Percentiles rank a stretch among this genome's conserved stretches.
phyloP scores from a whole-genome alignment of 2,329 filamentous ascomycete genomes.

The Chaetomiaceae sp. region DNA sequence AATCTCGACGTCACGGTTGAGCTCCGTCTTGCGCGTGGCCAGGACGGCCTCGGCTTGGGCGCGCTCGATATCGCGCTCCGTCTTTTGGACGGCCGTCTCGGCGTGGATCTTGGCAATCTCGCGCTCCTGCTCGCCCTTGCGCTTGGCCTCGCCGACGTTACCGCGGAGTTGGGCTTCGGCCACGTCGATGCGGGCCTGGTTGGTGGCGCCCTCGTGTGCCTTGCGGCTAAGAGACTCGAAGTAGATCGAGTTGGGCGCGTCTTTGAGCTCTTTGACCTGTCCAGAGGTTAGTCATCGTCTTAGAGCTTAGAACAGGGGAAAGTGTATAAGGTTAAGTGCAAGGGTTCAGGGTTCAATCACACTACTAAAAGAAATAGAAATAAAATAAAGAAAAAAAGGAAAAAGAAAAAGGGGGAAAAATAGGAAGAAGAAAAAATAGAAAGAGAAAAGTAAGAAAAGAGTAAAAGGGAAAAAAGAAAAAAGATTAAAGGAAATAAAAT shows the following conservation, averaged over 20 bases:
- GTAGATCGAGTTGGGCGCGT: conserved; percentile 76
- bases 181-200: conserved; percentile 68
- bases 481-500: no score
- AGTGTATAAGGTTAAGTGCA: background rate
- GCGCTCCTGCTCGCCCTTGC: conserved; percentile 75
- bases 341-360: background rate
- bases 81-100: conserved; percentile 78
- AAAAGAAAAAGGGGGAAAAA: no score
- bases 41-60: conserved; percentile 73
- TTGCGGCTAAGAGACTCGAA: conserved; percentile 79
- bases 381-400: background rate
- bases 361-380: no score
- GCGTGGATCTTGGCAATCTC: conserved; percentile 86
- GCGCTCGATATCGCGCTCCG: conserved; percentile 77
- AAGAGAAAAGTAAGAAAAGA: no score
- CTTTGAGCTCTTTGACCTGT: conserved; percentile 81
- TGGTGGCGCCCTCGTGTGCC: conserved; percentile 78
- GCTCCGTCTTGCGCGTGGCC: conserved; percentile 65
- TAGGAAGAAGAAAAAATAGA: no score
- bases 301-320: background rate
- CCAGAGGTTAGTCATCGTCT: conserved; percentile 49
- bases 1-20: conserved; percentile 70
- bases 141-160: conserved; percentile 72
- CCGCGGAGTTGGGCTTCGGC: conserved; percentile 61
- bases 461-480: no score